phyloP scores from a whole-genome alignment of 352 stramenopile genomes.

The Phytopythium mirpurense region DNA sequence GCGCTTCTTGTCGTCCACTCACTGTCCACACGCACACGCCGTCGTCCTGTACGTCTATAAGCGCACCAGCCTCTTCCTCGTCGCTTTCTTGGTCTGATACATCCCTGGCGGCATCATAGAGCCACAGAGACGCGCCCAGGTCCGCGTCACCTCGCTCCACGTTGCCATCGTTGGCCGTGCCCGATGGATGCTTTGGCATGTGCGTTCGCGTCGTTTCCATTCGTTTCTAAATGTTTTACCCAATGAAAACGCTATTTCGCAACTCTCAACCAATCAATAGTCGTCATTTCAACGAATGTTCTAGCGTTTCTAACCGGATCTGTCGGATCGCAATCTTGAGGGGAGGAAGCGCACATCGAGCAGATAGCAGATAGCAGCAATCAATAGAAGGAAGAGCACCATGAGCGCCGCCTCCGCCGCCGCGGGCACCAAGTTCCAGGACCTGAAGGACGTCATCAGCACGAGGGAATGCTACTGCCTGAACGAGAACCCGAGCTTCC shows the following conservation, averaged over 20 bases:
- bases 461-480: slow-evolving; percentile 68
- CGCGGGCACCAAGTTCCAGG: slow-evolving; percentile 45
- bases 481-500: slow-evolving; percentile 67
- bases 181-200: background rate
- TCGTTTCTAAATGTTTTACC: background rate
- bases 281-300: background rate
- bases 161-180: background rate
- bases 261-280: background rate
- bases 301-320: background rate
- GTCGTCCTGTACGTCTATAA: background rate
- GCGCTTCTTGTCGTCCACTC: too few species aligned
- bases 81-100: background rate
- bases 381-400: background rate
- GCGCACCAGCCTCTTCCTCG: background rate
- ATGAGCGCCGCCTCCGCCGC: slow-evolving; percentile 25
- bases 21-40: background rate
- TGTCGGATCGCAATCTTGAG: background rate
- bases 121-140: slow-evolving; percentile 7
- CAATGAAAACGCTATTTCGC: background rate
- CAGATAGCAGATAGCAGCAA: background rate
- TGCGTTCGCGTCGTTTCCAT: background rate
- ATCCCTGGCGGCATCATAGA: slow-evolving; percentile 9
- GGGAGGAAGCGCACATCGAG: background rate
- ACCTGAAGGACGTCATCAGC: slow-evolving; percentile 59
- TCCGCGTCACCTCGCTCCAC: background rate